Percentiles rank a stretch among this genome's conserved stretches.
Evolutionary conservation across 2,329 filamentous ascomycete genomes (phyloP).

Genomic region (Fusarium tuaranense): DNA sequence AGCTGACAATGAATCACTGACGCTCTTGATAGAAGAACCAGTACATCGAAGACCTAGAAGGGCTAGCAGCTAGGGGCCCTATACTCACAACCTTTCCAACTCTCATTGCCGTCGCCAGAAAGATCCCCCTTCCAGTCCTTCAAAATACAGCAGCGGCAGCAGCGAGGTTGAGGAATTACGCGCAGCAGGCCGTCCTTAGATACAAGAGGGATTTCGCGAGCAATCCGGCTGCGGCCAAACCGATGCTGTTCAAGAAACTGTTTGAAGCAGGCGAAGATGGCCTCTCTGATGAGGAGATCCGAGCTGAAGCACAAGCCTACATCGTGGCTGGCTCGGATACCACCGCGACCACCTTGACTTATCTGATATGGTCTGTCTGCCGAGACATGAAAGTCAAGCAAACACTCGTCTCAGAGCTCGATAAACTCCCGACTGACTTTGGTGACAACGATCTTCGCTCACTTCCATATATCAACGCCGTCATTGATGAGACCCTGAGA

Average conservation of each 20-base stretch:
- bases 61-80: not conserved
- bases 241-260: conserved; percentile 1
- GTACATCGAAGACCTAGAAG: not conserved
- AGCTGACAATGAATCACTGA: not conserved
- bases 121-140: not conserved
- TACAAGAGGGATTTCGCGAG: not conserved
- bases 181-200: not conserved
- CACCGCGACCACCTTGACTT: conserved; percentile 60
- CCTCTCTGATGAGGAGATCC: conserved; percentile 5
- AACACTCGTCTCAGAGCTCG: conserved; percentile 47
- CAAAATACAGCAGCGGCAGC: not conserved
- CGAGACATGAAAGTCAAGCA: not conserved
- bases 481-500: conserved; percentile 60
- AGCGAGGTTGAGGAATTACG: not conserved
- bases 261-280: not conserved
- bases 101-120: not conserved
- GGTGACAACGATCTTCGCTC: conserved; percentile 35
- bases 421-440: not conserved
- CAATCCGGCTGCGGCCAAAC: not conserved
- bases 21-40: not conserved
- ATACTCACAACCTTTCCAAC: not conserved
- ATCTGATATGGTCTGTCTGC: conserved; percentile 52
- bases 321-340: conserved; percentile 64
- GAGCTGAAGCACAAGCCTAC: conserved; percentile 49
- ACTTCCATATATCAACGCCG: conserved; percentile 52